phyloP scores from a whole-genome alignment of 2,329 filamentous ascomycete genomes.

The Diaporthe eres region DNA sequence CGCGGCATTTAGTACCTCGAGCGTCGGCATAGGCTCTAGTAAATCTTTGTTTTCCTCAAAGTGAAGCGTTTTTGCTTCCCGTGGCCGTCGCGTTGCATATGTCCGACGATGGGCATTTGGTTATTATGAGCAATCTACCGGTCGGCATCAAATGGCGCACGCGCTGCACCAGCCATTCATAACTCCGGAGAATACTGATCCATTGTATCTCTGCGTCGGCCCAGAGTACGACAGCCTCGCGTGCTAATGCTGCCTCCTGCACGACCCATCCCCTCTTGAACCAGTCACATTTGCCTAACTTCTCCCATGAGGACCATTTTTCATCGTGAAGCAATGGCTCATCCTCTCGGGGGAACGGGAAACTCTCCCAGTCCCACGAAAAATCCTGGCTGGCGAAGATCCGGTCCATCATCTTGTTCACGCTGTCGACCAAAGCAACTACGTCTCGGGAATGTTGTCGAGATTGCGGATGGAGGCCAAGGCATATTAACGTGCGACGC shows the following conservation, averaged over 20 bases:
- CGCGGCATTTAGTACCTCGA: no score
- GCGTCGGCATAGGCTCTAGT: no score
- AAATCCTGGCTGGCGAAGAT: neutral
- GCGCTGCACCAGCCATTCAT: neutral
- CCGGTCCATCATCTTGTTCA: neutral
- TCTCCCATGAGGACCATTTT: neutral
- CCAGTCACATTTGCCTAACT: neutral
- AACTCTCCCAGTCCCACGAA: neutral
- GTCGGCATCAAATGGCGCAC: no score
- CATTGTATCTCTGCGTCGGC: neutral
- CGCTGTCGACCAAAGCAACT: neutral
- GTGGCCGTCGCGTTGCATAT: no score
- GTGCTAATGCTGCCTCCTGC: neutral
- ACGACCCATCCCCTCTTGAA: neutral
- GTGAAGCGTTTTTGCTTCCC: no score
- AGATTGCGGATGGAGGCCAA: neutral
- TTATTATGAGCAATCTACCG: no score
- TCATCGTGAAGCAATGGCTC: neutral
- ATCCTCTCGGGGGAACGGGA: neutral
- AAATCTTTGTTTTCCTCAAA: no score
- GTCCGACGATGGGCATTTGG: no score
- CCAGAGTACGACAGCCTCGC: neutral
- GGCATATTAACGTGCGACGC: neutral
- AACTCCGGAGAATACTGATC: neutral
- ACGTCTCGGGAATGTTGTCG: neutral